These are phyloP conservation scores for Tulasnella sp. DNA, from an alignment of 768 basidiomycete genomes.

Conservation along the genomic window DNA sequence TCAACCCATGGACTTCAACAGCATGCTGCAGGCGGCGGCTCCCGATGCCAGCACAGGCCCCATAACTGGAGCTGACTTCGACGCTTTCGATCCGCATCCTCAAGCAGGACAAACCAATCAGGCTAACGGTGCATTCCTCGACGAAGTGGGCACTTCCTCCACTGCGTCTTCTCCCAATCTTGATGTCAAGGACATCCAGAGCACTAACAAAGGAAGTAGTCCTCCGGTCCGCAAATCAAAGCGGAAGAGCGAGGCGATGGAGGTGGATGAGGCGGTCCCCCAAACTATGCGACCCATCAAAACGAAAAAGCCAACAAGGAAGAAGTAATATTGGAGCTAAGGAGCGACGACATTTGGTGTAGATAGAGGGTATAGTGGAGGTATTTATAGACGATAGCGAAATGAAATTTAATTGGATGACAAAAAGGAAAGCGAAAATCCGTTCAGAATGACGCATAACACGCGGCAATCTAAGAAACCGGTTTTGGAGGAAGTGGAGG, in stretches of 20 bases:
- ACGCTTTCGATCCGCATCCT: not conserved
- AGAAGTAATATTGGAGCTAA: constrained; percentile 6
- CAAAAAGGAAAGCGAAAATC: not conserved
- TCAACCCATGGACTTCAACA: constrained; percentile 18
- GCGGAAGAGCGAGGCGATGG: constrained; percentile 7
- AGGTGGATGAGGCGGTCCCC: not conserved
- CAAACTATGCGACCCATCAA: not conserved
- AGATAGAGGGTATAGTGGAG: not conserved
- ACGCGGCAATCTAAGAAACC: not conserved
- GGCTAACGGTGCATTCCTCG: not conserved
- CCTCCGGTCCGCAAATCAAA: not conserved
- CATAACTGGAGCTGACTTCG: not conserved
- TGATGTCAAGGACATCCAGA: not conserved
- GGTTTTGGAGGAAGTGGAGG: constrained; percentile 18
- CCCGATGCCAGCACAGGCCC: not conserved
- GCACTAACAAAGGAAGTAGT: not conserved
- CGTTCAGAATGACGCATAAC: not conserved
- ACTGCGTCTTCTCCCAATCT: constrained; percentile 9
- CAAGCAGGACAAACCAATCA: not conserved
- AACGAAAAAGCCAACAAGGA: not conserved
- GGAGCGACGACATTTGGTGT: constrained; percentile 12
- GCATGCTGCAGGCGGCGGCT: not conserved
- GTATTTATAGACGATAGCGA: not conserved
- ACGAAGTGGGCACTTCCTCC: constrained; percentile 10
- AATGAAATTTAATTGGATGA: not conserved